Evolutionary conservation across 495 filamentous ascomycete species (phyloP).

Genomic region (Hypoxylon lienhwacheense): DNA sequence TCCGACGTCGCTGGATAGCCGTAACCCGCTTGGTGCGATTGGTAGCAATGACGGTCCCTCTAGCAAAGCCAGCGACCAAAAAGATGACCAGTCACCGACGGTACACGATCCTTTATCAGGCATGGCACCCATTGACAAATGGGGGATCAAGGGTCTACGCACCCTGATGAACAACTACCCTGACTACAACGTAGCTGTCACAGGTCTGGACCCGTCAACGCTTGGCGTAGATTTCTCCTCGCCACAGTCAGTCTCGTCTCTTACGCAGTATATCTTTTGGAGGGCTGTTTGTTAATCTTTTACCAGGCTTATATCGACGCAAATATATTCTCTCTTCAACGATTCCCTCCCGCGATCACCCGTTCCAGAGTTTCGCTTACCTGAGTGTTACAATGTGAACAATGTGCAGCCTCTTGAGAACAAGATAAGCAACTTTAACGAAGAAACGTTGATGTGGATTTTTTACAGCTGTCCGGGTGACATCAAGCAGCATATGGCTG

Average conservation of each 20-base stretch:
- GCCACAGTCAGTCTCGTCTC: background rate
- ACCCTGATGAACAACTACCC: slow-evolving; percentile 77
- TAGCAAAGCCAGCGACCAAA: slow-evolving; percentile 48
- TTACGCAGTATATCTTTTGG: too few species aligned
- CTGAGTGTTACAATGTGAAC: slow-evolving; percentile 82
- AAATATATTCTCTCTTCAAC: slow-evolving; percentile 68
- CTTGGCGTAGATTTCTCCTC: slow-evolving; percentile 66
- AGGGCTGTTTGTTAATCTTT: slow-evolving; percentile 2
- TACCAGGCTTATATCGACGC: slow-evolving; percentile 44
- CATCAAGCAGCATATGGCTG: slow-evolving; percentile 80
- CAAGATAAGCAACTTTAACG: slow-evolving; percentile 79
- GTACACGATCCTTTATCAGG: slow-evolving; percentile 64
- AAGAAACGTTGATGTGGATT: slow-evolving; percentile 91
- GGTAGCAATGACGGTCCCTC: slow-evolving; percentile 45
- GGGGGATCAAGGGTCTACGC: slow-evolving; percentile 76
- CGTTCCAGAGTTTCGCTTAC: slow-evolving; percentile 76
- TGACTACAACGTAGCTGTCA: slow-evolving; percentile 72
- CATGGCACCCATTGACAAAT: slow-evolving; percentile 80
- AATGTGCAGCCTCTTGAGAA: slow-evolving; percentile 80
- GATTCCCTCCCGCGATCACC: slow-evolving; percentile 68
- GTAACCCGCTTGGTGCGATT: slow-evolving; percentile 52
- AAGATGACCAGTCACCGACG: slow-evolving; percentile 39
- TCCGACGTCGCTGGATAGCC: slow-evolving; percentile 23
- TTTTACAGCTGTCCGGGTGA: slow-evolving; percentile 90
- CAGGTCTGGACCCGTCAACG: slow-evolving; percentile 75